Percentiles rank a stretch among this genome's conserved stretches.
Conservation (phyloP, 495 filamentous ascomycete species). For the Amorphotheca resinae region DNA sequence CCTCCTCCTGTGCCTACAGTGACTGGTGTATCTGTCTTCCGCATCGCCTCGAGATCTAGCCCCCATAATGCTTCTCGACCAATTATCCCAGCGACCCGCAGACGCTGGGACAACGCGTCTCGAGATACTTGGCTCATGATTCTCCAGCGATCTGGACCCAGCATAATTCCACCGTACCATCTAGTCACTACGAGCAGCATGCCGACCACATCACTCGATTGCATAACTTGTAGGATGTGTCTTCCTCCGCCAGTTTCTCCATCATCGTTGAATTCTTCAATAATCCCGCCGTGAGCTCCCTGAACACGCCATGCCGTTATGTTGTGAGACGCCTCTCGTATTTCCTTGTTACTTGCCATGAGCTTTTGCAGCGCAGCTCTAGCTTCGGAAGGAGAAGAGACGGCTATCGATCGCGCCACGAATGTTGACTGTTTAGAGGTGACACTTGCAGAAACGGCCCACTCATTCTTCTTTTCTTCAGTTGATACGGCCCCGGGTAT, state of each 20-base stretch:
- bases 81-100: conserved; percentile 29
- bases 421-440: conserved; percentile 38
- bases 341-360: conserved; percentile 26
- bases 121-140: conserved; percentile 38
- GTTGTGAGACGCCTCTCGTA: conserved; percentile 37
- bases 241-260: conserved; percentile 81
- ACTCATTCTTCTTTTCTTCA: conserved; percentile 20
- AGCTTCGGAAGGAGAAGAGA: conserved; percentile 27
- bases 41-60: conserved; percentile 58
- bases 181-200: conserved; percentile 79
- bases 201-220: conserved; percentile 66
- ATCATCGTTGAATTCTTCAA: conserved; percentile 84
- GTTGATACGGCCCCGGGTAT: background rate
- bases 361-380: conserved; percentile 27
- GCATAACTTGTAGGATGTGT: conserved; percentile 66
- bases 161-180: conserved; percentile 82
- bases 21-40: conserved; percentile 25
- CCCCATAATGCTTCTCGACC: conserved; percentile 57
- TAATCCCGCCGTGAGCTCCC: conserved; percentile 28
- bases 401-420: conserved; percentile 32
- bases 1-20: conserved; percentile 20
- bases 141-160: conserved; percentile 69
- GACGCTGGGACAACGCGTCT: conserved; percentile 32
- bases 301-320: conserved; percentile 38
- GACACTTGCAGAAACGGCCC: conserved; percentile 28